phyloP scores from a whole-genome alignment of 1,284 basidiomycete genomes.

The Paramarasmius palmivorus region DNA sequence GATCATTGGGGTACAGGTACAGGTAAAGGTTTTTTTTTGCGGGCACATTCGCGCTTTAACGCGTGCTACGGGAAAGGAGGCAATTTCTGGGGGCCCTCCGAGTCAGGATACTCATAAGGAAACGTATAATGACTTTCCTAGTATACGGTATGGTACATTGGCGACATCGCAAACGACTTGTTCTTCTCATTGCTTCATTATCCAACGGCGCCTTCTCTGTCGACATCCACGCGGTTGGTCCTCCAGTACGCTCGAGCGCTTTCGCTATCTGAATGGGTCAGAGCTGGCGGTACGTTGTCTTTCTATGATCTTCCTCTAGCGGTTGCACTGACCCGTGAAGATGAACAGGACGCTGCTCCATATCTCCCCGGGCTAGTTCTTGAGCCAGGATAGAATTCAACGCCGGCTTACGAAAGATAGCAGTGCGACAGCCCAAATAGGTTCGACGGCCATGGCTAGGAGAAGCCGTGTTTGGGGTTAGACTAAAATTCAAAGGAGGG shows the following conservation, averaged over 20 bases:
- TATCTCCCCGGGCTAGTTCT: constrained; percentile 10
- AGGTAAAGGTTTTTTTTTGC: too few species aligned
- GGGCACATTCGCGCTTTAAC: too few species aligned
- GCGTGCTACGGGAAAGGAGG: too few species aligned
- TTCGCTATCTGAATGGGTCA: not conserved
- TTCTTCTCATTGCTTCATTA: not conserved
- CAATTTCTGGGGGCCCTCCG: too few species aligned
- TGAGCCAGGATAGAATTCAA: constrained; percentile 3
- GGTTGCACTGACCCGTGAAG: constrained; percentile 15
- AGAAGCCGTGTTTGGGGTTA: not conserved
- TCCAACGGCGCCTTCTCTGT: not conserved
- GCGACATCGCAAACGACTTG: not conserved
- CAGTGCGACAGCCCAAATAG: constrained; percentile 10
- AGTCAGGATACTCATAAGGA: not conserved
- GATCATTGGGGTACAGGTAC: too few species aligned
- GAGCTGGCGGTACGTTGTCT: not conserved
- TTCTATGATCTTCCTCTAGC: constrained; percentile 7
- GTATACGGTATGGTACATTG: not conserved
- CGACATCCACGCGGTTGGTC: not conserved
- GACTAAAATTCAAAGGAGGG: not conserved
- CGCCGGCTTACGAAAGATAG: constrained; percentile 2
- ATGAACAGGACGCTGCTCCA: constrained; percentile 14
- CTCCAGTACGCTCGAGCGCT: not conserved
- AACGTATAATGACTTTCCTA: too few species aligned
- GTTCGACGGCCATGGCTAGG: constrained; percentile 13